These are phyloP conservation scores for Xenosphaeropsis pyriputrescens DNA, from an alignment of 2,329 filamentous ascomycete genomes.

Conservation along the genomic window DNA sequence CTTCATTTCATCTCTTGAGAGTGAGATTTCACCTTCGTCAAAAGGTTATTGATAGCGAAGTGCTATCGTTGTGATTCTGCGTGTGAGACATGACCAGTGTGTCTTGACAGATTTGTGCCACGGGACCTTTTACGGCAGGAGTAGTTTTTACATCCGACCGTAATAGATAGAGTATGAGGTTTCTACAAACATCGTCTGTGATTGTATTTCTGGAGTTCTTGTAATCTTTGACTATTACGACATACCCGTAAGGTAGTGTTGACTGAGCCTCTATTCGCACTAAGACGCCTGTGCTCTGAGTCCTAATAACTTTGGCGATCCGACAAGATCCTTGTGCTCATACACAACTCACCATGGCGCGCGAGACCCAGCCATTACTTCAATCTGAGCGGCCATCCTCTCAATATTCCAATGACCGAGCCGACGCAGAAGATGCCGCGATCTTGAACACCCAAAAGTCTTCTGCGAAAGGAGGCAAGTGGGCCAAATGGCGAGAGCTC, in stretches of 20 bases:
- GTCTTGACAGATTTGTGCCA: too few species aligned
- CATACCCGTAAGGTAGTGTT: slow-evolving; percentile 2
- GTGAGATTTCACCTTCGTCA: too few species aligned
- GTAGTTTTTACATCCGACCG: too few species aligned
- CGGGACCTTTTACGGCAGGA: too few species aligned
- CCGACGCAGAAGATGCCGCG: slow-evolving; percentile 27
- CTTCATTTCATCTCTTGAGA: slow-evolving; percentile 5
- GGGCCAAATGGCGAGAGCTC: slow-evolving; percentile 55
- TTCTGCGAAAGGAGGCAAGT: slow-evolving; percentile 18
- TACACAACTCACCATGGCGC: slow-evolving; percentile 4
- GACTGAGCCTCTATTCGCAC: too few species aligned
- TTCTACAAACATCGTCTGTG: neutral
- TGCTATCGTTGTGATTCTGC: too few species aligned
- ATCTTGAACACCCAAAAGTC: slow-evolving; percentile 16
- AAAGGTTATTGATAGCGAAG: too few species aligned
- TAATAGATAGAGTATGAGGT: too few species aligned
- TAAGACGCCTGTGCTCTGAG: too few species aligned
- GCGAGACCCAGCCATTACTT: slow-evolving; percentile 14
- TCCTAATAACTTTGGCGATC: too few species aligned
- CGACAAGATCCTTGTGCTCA: neutral
- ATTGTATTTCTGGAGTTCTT: neutral
- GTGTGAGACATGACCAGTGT: too few species aligned
- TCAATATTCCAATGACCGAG: slow-evolving; percentile 35
- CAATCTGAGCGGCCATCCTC: slow-evolving; percentile 33
- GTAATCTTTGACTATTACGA: neutral